Conservation (phyloP, 495 filamentous ascomycete species). For the Lasiosphaeria hispida region DNA sequence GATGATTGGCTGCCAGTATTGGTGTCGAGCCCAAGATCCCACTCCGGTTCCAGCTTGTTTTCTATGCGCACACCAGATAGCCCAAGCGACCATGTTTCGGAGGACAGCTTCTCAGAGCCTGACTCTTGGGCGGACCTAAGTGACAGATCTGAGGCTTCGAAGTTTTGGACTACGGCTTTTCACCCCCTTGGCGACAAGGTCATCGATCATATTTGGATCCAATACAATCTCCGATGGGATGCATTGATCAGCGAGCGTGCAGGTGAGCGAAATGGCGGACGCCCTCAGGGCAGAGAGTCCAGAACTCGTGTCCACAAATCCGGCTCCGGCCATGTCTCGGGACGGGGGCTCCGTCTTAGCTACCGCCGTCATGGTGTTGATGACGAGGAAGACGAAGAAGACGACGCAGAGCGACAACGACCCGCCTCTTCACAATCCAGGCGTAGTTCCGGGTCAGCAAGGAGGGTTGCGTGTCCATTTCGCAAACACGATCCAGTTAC, state of each 20-base stretch:
- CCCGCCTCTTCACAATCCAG: constrained; percentile 20
- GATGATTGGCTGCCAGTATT: constrained; percentile 6
- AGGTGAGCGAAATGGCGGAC: constrained; percentile 10
- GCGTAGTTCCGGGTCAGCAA: constrained; percentile 2
- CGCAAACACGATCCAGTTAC: constrained; percentile 27
- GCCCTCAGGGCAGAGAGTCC: constrained; percentile 10
- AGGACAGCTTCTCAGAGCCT: constrained; percentile 29
- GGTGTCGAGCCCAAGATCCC: constrained; percentile 9
- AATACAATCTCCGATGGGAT: constrained; percentile 28
- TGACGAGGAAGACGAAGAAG: constrained; percentile 25
- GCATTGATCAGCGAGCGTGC: constrained; percentile 19
- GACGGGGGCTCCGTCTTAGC: constrained; percentile 10
- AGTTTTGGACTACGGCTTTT: constrained; percentile 14
- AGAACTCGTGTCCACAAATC: constrained; percentile 13
- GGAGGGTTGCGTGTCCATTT: constrained; percentile 30
- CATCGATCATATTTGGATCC: constrained; percentile 22
- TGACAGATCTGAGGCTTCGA: constrained; percentile 1
- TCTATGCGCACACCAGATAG: constrained; percentile 19
- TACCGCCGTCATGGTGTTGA: constrained; percentile 1
- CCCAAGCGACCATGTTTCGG: constrained; percentile 20
- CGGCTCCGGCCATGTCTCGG: neutral
- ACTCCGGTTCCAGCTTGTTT: constrained; percentile 23
- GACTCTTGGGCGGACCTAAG: constrained; percentile 20
- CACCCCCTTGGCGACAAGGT: constrained; percentile 15
- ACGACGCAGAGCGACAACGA: constrained; percentile 20